Conservation (phyloP, 1,139 yeast genomes). For the Blastobotrys capitulatus region DNA sequence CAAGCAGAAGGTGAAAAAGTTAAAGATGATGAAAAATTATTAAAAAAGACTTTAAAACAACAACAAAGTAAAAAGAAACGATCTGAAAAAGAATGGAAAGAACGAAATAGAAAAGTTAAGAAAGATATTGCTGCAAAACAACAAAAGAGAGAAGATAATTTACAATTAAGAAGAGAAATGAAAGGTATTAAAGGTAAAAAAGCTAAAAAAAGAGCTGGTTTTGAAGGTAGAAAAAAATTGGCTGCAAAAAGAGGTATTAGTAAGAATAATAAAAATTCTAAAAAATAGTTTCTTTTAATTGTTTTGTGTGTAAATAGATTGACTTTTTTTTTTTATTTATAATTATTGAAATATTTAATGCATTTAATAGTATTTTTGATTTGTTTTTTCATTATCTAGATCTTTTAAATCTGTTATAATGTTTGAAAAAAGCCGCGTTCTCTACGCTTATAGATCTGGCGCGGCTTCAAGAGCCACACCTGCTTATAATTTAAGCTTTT, state of each 20-base stretch:
- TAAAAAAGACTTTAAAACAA: slow-evolving; percentile 79
- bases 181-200: slow-evolving; percentile 54
- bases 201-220: slow-evolving; percentile 42
- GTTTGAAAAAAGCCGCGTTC: too few relatives aligned
- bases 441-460: too few relatives aligned
- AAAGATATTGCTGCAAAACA: slow-evolving; percentile 68
- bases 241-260: neutral
- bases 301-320: slow-evolving; percentile 1
- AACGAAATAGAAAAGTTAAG: slow-evolving; percentile 56
- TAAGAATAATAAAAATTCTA: neutral
- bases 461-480: too few relatives aligned
- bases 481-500: too few relatives aligned
- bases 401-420: too few relatives aligned
- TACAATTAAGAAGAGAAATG: slow-evolving; percentile 73
- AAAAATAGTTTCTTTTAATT: neutral
- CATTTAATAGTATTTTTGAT: neutral
- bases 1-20: slow-evolving; percentile 86
- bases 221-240: slow-evolving; percentile 35
- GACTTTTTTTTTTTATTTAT: neutral
- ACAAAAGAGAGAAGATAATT: slow-evolving; percentile 79
- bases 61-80: slow-evolving; percentile 75
- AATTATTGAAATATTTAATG: neutral
- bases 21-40: slow-evolving; percentile 82
- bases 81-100: slow-evolving; percentile 82
- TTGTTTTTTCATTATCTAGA: neutral